Conservation (phyloP, 306 rosid genomes). For the Potentilla sterilis region DNA sequence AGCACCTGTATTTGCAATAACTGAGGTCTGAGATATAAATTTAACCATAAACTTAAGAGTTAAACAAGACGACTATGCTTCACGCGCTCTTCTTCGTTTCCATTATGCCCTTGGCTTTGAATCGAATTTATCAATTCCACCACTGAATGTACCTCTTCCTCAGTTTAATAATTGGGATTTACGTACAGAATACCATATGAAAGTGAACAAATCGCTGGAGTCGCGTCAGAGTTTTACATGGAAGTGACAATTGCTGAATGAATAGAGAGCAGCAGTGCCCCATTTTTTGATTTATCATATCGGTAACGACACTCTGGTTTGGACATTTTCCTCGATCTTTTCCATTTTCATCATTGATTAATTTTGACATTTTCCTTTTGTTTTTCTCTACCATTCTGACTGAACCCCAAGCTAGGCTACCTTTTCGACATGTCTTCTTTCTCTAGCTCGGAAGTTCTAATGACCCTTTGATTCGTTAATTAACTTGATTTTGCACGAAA, state of each 20-base stretch:
- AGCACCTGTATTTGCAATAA: background rate
- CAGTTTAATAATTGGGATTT: background rate
- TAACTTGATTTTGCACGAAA: background rate
- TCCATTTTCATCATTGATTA: background rate
- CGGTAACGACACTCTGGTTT: background rate
- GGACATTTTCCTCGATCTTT: background rate
- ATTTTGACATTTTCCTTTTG: conserved; percentile 6
- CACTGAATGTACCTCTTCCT: background rate
- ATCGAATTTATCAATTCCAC: background rate
- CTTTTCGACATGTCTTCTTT: background rate
- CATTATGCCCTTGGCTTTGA: background rate
- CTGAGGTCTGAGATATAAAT: background rate
- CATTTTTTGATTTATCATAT: background rate
- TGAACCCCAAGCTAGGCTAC: background rate
- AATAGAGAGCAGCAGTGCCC: background rate
- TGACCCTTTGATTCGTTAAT: background rate
- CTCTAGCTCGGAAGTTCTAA: background rate
- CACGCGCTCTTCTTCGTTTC: background rate
- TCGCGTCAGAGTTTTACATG: background rate
- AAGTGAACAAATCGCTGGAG: background rate
- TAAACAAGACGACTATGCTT: background rate
- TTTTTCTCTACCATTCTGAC: background rate
- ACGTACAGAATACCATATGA: background rate
- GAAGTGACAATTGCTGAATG: conserved; percentile 12
- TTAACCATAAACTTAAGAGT: background rate